A percentile compares a stretch with the other conserved stretches of the same genome.
Conservation (phyloP, 495 filamentous ascomycete genomes). For the Cetradonia linearis region DNA sequence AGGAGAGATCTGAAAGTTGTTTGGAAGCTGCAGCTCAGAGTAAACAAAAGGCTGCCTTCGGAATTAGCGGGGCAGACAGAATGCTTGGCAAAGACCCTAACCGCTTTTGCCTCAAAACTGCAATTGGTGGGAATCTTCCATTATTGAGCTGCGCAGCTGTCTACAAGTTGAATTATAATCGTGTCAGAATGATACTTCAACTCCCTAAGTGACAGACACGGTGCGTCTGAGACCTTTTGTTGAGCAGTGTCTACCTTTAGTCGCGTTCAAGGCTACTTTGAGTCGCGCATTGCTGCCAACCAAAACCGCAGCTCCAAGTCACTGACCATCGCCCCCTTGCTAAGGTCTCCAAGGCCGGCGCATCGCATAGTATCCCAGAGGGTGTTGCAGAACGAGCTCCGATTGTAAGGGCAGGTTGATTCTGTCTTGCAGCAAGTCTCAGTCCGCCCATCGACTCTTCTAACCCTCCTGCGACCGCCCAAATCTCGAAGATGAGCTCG, state of each 20-base stretch:
- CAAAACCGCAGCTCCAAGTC: neutral
- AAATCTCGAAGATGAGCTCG: slow-evolving; percentile 44
- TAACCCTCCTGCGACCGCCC: slow-evolving; percentile 14
- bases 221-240: neutral
- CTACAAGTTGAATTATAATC: slow-evolving; percentile 2
- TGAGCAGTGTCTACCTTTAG: neutral
- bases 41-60: slow-evolving; percentile 12
- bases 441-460: slow-evolving; percentile 6
- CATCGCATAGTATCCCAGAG: neutral
- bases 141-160: slow-evolving; percentile 1
- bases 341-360: neutral
- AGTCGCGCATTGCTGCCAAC: slow-evolving; percentile 1
- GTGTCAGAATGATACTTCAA: neutral
- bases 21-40: slow-evolving; percentile 6
- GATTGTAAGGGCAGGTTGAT: neutral
- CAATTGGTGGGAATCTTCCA: slow-evolving; percentile 11
- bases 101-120: slow-evolving; percentile 15
- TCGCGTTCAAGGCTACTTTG: slow-evolving; percentile 6
- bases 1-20: neutral
- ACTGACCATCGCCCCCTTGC: slow-evolving; percentile 2
- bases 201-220: neutral
- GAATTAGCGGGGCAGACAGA: slow-evolving; percentile 14
- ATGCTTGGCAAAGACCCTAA: slow-evolving; percentile 16
- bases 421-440: neutral
- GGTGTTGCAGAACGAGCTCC: neutral